Conservation (phyloP, 192 early-diverging fungal genomes). For the Entomortierella parvispora region DNA sequence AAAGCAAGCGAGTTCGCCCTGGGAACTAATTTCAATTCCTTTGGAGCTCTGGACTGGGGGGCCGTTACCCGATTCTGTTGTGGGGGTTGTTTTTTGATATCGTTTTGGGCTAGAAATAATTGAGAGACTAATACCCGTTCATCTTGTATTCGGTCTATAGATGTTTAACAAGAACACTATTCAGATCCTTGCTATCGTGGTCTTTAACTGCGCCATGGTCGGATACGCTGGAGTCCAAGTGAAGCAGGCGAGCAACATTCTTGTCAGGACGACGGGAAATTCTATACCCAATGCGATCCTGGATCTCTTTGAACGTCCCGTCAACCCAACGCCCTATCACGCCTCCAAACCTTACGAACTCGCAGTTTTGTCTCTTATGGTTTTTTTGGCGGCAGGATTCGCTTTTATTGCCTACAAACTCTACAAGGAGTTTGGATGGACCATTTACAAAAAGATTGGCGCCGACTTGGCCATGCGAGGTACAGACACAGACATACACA, state of each 20-base stretch:
- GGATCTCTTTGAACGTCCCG: background rate
- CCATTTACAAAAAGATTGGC: constrained; percentile 85
- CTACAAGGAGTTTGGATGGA: constrained; percentile 87
- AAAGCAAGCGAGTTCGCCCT: too few relatives aligned
- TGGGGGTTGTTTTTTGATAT: too few relatives aligned
- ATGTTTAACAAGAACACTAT: constrained; percentile 94
- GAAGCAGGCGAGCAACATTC: constrained; percentile 41
- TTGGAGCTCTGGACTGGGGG: too few relatives aligned
- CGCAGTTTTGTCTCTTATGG: constrained; percentile 67
- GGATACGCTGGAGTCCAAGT: constrained; percentile 78
- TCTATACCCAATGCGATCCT: constrained; percentile 28
- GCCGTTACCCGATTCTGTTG: too few relatives aligned
- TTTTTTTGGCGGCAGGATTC: constrained; percentile 59
- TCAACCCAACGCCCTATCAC: constrained; percentile 23
- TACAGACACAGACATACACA: constrained; percentile 13
- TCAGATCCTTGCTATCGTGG: constrained; percentile 82
- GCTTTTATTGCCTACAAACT: constrained; percentile 67
- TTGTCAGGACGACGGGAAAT: constrained; percentile 10
- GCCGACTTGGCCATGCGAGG: constrained; percentile 80
- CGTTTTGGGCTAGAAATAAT: too few relatives aligned
- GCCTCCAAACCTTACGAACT: constrained; percentile 54
- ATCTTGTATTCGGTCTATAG: too few relatives aligned
- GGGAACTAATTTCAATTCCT: too few relatives aligned
- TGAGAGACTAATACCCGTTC: too few relatives aligned
- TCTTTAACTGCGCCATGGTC: constrained; percentile 71